phyloP scores from a whole-genome alignment of 306 rosid species.

The Trifolium dubium region DNA sequence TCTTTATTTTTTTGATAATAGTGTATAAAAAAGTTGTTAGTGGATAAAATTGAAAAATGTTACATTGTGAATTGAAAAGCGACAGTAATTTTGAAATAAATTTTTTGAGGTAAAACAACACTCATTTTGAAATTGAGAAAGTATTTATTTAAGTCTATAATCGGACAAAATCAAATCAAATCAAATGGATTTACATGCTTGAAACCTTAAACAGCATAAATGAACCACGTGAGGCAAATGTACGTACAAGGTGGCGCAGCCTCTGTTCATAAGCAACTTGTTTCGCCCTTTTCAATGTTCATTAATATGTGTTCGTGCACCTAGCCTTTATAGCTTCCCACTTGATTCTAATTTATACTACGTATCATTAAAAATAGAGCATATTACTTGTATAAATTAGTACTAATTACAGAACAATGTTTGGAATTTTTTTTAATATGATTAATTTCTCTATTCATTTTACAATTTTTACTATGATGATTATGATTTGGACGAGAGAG shows the following conservation, averaged over 20 bases:
- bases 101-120: too few relatives aligned
- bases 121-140: too few relatives aligned
- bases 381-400: not conserved
- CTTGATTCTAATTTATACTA: not conserved
- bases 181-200: not conserved
- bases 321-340: not conserved
- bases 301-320: not conserved
- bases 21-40: too few relatives aligned
- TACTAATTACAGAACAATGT: not conserved
- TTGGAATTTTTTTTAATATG: not conserved
- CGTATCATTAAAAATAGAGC: not conserved
- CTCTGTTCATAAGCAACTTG: not conserved
- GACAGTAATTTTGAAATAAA: too few relatives aligned
- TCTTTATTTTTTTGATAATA: too few relatives aligned
- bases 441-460: not conserved
- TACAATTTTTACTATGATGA: not conserved
- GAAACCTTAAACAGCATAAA: not conserved
- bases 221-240: constrained; percentile 13
- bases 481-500: not conserved
- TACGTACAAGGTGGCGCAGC: not conserved
- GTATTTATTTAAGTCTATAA: too few relatives aligned
- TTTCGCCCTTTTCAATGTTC: not conserved
- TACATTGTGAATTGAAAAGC: too few relatives aligned
- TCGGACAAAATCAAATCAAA: not conserved
- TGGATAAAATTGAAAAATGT: too few relatives aligned